These are phyloP conservation scores for Flaveria brownii DNA, from an alignment of 129 eudicot species.

Conservation along the genomic window DNA sequence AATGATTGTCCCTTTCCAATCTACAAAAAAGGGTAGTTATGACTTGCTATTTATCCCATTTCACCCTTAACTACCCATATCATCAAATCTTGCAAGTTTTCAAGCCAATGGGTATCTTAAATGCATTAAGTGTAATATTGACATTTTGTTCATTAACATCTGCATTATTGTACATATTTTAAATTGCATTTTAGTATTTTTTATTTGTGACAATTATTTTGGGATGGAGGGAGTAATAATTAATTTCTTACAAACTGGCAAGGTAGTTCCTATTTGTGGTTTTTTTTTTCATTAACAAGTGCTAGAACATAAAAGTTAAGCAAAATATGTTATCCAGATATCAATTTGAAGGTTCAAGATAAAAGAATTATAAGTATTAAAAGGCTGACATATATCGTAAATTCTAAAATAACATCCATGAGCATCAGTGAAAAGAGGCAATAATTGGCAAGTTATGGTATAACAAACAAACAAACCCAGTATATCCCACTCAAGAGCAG, in stretches of 20 bases:
- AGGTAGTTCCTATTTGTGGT: not conserved
- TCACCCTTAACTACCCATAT: not conserved
- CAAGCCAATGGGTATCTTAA: not conserved
- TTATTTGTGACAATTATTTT: not conserved
- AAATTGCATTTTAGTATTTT: not conserved
- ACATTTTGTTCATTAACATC: not conserved
- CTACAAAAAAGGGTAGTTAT: too few species aligned
- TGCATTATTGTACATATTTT: not conserved
- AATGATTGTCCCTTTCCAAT: too few species aligned
- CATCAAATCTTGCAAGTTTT: not conserved
- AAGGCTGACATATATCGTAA: not conserved
- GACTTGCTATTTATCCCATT: not conserved
- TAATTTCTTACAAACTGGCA: not conserved
- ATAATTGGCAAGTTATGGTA: slow-evolving; percentile 1
- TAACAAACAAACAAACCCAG: too few species aligned
- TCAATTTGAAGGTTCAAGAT: not conserved
- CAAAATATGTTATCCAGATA: not conserved
- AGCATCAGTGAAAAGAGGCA: not conserved
- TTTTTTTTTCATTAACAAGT: not conserved
- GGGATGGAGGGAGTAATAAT: not conserved
- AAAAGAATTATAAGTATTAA: not conserved
- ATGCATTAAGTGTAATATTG: not conserved
- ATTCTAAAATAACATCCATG: not conserved
- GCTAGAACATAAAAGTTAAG: not conserved
- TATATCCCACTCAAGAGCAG: too few species aligned